These are phyloP conservation scores for Diplotaxis tenuifolia DNA, from an alignment of 345 rosid genomes.

Conservation along the genomic window DNA sequence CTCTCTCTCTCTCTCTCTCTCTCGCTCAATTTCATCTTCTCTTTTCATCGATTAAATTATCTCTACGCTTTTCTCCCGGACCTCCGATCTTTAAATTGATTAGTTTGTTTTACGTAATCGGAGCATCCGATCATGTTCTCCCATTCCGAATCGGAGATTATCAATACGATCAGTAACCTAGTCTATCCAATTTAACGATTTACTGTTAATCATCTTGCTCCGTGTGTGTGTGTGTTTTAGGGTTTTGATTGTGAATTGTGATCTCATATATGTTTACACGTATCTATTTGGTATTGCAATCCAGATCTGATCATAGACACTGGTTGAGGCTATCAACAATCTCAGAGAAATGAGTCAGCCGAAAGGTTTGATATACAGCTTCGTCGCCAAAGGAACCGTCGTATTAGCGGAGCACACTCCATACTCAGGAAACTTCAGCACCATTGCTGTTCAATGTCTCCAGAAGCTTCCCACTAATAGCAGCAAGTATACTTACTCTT, in stretches of 20 bases:
- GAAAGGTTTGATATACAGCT: constrained; percentile 93
- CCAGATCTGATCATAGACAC: constrained; percentile 30
- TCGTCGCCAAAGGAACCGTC: constrained; percentile 90
- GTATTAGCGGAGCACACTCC: constrained; percentile 94
- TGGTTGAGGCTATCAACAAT: constrained; percentile 28
- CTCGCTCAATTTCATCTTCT: constrained; percentile 5
- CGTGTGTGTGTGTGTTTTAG: neutral
- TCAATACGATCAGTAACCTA: neutral
- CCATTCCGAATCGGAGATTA: neutral
- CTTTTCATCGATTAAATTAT: neutral
- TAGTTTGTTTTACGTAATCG: neutral
- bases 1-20: neutral
- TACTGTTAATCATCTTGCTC: neutral
- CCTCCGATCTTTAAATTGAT: constrained; percentile 27
- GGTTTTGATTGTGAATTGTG: constrained; percentile 1
- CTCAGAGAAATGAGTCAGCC: constrained; percentile 62
- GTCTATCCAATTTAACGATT: constrained; percentile 7
- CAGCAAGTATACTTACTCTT: constrained; percentile 92
- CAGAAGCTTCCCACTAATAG: constrained; percentile 90
- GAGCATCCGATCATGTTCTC: constrained; percentile 3
- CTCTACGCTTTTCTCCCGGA: neutral
- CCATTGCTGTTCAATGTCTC: constrained; percentile 94
- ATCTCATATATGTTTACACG: neutral
- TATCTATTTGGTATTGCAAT: neutral
- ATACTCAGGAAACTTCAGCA: constrained; percentile 92